Evolutionary conservation across 2,329 filamentous ascomycete genomes (phyloP).

Genomic region (Penicillium glabrum): DNA sequence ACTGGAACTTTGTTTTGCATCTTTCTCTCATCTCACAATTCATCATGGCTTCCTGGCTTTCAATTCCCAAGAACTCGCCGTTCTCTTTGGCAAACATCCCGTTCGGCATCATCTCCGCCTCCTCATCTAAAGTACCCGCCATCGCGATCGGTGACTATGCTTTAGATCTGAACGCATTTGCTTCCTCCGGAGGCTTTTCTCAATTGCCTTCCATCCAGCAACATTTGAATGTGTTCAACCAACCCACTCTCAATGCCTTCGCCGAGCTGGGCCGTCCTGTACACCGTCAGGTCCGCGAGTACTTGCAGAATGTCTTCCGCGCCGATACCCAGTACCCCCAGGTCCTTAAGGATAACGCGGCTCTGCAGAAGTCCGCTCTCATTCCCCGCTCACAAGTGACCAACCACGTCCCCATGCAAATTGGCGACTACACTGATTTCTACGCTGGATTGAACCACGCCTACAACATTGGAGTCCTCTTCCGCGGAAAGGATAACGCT

Average conservation of each 20-base stretch:
- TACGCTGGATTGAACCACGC: slow-evolving; percentile 80
- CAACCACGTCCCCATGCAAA: slow-evolving; percentile 72
- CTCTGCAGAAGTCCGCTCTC: slow-evolving; percentile 58
- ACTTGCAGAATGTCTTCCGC: slow-evolving; percentile 67
- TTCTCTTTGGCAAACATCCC: slow-evolving; percentile 81
- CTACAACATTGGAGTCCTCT: slow-evolving; percentile 68
- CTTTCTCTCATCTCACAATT: slow-evolving; percentile 9
- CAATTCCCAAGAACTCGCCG: slow-evolving; percentile 60
- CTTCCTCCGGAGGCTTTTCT: slow-evolving; percentile 59
- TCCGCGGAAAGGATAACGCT: slow-evolving; percentile 70
- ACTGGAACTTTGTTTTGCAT: background rate
- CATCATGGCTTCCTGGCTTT: slow-evolving; percentile 57
- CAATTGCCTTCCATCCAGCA: slow-evolving; percentile 57
- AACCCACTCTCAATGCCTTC: slow-evolving; percentile 70
- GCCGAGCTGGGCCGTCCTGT: slow-evolving; percentile 68
- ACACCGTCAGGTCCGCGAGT: slow-evolving; percentile 67
- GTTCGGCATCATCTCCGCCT: slow-evolving; percentile 73
- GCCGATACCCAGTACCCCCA: slow-evolving; percentile 59
- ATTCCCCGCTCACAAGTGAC: slow-evolving; percentile 60
- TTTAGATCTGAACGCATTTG: slow-evolving; percentile 66
- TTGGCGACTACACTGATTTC: slow-evolving; percentile 85
- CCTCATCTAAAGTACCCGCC: slow-evolving; percentile 61
- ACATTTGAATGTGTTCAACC: slow-evolving; percentile 62
- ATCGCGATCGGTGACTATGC: slow-evolving; percentile 72
- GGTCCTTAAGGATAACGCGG: slow-evolving; percentile 62